Evolutionary conservation across 2,329 filamentous ascomycete species (phyloP).

Genomic region (Colletotrichum nymphaeae): DNA sequence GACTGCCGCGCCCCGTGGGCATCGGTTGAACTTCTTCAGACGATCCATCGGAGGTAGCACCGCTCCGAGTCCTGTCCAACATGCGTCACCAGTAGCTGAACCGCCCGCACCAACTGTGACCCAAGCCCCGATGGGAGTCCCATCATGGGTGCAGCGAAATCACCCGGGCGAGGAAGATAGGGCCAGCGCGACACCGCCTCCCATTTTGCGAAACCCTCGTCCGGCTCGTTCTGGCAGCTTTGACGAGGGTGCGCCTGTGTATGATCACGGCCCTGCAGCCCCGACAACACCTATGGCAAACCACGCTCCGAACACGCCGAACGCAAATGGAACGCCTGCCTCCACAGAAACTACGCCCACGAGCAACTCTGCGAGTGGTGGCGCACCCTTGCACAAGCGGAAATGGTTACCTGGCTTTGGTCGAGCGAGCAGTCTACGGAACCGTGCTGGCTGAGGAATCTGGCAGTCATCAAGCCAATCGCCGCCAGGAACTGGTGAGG

Average conservation of each 20-base stretch:
- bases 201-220: conserved; percentile 60
- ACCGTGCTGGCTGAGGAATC: conserved; percentile 37
- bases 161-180: conserved; percentile 54
- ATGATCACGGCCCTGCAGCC: not conserved
- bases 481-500: not conserved
- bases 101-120: conserved; percentile 31
- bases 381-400: conserved; percentile 33
- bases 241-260: conserved; percentile 24
- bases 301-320: conserved; percentile 1
- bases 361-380: conserved; percentile 26
- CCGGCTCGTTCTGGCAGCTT: conserved; percentile 32
- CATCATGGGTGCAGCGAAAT: conserved; percentile 51
- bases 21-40: conserved; percentile 63
- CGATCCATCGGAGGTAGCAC: conserved; percentile 56
- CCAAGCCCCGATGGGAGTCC: conserved; percentile 48
- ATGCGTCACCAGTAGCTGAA: conserved; percentile 37
- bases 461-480: not conserved
- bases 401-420: conserved; percentile 48
- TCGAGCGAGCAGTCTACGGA: conserved; percentile 44
- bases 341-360: conserved; percentile 12
- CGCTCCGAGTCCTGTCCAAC: conserved; percentile 34
- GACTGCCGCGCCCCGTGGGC: conserved; percentile 55
- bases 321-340: conserved; percentile 6
- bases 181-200: conserved; percentile 65
- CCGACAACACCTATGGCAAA: conserved; percentile 14